phyloP scores from a whole-genome alignment of 1,139 yeast genomes.

The Pneumocystis jirovecii region DNA sequence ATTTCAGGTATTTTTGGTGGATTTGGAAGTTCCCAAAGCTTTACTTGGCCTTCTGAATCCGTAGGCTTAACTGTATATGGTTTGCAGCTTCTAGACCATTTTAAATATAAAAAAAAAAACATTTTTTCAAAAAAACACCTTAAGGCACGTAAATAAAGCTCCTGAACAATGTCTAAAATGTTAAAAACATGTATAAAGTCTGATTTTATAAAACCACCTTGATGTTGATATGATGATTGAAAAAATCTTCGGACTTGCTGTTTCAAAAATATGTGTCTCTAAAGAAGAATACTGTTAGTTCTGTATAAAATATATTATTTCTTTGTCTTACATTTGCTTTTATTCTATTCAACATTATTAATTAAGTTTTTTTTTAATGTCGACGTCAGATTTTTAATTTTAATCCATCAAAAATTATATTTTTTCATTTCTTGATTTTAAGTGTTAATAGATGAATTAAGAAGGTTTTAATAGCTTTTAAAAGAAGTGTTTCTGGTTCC shows the following conservation, averaged over 20 bases:
- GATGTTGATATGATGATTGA: background rate
- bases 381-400: background rate
- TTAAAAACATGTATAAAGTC: too few species aligned
- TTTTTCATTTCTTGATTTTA: background rate
- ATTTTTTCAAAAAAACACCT: conserved; percentile 24
- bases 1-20: conserved; percentile 61
- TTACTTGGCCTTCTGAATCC: conserved; percentile 66
- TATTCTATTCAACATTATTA: background rate
- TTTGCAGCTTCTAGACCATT: conserved; percentile 41
- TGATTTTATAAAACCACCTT: background rate
- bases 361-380: background rate
- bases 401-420: background rate
- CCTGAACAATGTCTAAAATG: conserved; percentile 50
- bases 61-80: conserved; percentile 59
- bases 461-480: background rate
- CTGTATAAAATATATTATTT: background rate
- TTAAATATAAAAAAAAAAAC: background rate
- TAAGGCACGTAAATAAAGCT: conserved; percentile 74
- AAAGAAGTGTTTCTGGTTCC: background rate
- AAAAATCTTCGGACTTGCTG: background rate
- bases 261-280: background rate
- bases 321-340: background rate
- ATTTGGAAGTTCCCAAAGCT: conserved; percentile 40
- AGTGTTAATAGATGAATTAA: background rate
- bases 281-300: background rate